These are phyloP conservation scores for Skeletonema grethae DNA, from an alignment of 108 stramenopile genomes.

Conservation along the genomic window DNA sequence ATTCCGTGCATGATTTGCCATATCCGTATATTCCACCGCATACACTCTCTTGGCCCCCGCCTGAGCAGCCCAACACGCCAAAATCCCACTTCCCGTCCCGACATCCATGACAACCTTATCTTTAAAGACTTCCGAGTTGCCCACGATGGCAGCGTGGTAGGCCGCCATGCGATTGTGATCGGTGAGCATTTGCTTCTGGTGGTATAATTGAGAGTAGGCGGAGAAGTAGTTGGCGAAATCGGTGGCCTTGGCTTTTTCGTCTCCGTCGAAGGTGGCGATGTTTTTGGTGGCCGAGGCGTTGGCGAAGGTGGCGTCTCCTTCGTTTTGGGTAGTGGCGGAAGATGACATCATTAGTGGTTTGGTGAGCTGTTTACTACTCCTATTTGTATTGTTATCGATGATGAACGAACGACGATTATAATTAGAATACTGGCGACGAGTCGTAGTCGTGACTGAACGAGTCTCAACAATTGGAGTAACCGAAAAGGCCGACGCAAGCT, in stretches of 20 bases:
- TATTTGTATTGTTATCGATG: too few relatives aligned
- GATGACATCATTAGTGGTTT: too few relatives aligned
- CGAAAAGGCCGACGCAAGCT: too few relatives aligned
- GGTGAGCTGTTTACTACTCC: too few relatives aligned
- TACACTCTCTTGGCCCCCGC: slow-evolving; percentile 55
- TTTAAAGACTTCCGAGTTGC: too few relatives aligned
- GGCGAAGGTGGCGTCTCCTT: slow-evolving; percentile 44
- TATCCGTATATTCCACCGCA: slow-evolving; percentile 35
- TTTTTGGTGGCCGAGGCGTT: slow-evolving; percentile 69
- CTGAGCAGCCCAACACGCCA: too few relatives aligned
- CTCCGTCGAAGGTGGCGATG: slow-evolving; percentile 83
- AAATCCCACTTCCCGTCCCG: slow-evolving; percentile 9
- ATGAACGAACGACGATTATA: too few relatives aligned
- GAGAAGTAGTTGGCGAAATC: slow-evolving; percentile 96
- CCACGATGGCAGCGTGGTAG: slow-evolving; percentile 92
- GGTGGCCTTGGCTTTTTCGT: slow-evolving; percentile 82
- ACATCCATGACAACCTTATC: too few relatives aligned
- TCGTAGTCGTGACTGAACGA: too few relatives aligned
- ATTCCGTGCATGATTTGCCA: slow-evolving; percentile 90
- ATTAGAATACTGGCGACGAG: too few relatives aligned
- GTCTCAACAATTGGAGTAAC: too few relatives aligned
- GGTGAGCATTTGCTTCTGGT: slow-evolving; percentile 99
- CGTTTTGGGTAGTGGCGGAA: background rate
- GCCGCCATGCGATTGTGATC: slow-evolving; percentile 98
- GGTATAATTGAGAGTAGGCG: slow-evolving; percentile 94